phyloP scores from a whole-genome alignment of 495 filamentous ascomycete genomes.

The Pseudomonodictys pantanalensis region DNA sequence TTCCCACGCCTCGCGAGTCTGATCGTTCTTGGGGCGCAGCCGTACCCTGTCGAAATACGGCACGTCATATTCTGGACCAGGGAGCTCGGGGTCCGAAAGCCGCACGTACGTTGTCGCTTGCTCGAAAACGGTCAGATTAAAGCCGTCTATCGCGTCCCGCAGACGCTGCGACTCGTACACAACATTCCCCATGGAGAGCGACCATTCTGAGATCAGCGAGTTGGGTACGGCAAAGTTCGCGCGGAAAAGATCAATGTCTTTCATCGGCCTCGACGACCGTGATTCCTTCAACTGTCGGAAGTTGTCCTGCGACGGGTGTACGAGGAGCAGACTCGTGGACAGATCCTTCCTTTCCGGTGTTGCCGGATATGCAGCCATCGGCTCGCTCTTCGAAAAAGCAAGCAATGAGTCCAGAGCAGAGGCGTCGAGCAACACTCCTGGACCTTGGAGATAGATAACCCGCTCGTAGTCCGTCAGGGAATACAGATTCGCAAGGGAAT shows the following conservation, averaged over 20 bases:
- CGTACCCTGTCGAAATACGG: slow-evolving; percentile 36
- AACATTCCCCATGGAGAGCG: slow-evolving; percentile 31
- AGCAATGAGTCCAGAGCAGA: slow-evolving; percentile 46
- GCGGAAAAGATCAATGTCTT: slow-evolving; percentile 37
- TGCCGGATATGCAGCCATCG: slow-evolving; percentile 40
- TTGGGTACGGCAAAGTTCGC: slow-evolving; percentile 30
- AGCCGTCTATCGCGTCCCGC: slow-evolving; percentile 32
- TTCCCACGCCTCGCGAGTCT: slow-evolving; percentile 50
- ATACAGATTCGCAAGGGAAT: slow-evolving; percentile 42
- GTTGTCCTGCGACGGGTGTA: slow-evolving; percentile 34
- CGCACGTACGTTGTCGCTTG: slow-evolving; percentile 44
- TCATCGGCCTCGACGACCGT: slow-evolving; percentile 18
- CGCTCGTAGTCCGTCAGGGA: slow-evolving; percentile 46
- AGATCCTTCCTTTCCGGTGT: slow-evolving; percentile 29
- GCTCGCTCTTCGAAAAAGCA: slow-evolving; percentile 36
- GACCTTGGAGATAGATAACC: slow-evolving; percentile 42
- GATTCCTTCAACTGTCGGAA: slow-evolving; percentile 22
- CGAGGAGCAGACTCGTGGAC: slow-evolving; percentile 34
- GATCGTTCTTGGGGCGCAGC: slow-evolving; percentile 40
- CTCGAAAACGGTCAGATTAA: slow-evolving; percentile 44
- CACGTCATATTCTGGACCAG: slow-evolving; percentile 49
- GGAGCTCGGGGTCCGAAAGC: slow-evolving; percentile 44
- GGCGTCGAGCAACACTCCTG: slow-evolving; percentile 46
- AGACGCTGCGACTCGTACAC: slow-evolving; percentile 30
- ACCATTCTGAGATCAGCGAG: slow-evolving; percentile 32